Evolutionary conservation across 2,329 filamentous ascomycete genomes (phyloP), one percentile per base, ranked within the genome.

Genomic region (Grosmannia serpens): DNA sequence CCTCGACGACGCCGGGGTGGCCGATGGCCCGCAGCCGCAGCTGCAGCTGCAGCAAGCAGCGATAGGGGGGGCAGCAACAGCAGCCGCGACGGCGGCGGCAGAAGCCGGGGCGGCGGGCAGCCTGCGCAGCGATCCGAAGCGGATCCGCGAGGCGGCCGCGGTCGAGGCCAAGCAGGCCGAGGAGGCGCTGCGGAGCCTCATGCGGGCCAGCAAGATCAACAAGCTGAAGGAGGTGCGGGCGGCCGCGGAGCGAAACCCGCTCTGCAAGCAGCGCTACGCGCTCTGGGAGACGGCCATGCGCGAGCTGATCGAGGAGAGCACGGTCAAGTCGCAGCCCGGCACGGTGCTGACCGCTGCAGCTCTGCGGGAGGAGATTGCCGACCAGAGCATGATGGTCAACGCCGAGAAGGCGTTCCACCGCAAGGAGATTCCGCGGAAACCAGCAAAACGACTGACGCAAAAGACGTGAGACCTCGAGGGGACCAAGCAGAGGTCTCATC

Each of bases 341-440:
- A 33, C 62, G 49, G 53, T 54, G 38, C 46, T 33, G 22, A 54
- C 35, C 6, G 46, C 53, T 3, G 47, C 56, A 65, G 71, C 58
- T 61, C 70, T 59, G 62, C 65, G 60, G 62, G 69, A 65, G 22
- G 81, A 84, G 63, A 81, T 80, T 64, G 80, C 81, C 2, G 82
- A 86, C 60, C 77, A 83, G 63, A 85, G 81, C 66, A 83, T 84
- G 74, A 82, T 86, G 67, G 82, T 86, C 38, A 84, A 86, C 62
- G 75, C 80, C 2, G 78, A 82, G 29, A 73, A 73, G 56, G 69
- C 70, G 11, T 81, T 79, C 61, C 72, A 77, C 50, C 77, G 83
- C 47, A 79, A 79, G 62, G 79, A 82, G 61, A 67, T 80, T 11
- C 75, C 77, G 4, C 74, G 78, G 33, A 65, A 71, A n/a, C 74